Percentiles rank a stretch among this genome's conserved stretches.
Evolutionary conservation across 2,329 filamentous ascomycete genomes (phyloP).

Genomic region (Trichoderma sp.): DNA sequence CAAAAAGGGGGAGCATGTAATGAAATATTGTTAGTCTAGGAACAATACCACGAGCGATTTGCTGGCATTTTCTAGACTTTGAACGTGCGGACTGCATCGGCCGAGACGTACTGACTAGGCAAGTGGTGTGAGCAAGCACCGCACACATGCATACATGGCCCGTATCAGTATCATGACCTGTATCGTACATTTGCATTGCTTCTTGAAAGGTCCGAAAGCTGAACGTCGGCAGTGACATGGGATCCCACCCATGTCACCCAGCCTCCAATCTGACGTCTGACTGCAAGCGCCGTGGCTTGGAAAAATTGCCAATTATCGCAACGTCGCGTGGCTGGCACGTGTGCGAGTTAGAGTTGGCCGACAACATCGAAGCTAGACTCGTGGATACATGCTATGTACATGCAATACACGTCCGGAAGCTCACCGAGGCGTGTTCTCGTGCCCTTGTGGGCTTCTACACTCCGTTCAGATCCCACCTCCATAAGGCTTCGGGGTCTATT

Average conservation of each 20-base stretch:
- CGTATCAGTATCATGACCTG: not conserved
- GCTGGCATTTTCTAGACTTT: not conserved
- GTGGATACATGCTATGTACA: not conserved
- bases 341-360: not conserved
- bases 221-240: not conserved
- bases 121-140: not conserved
- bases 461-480: not conserved
- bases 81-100: not conserved
- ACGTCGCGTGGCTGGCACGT: not conserved
- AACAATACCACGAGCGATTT: not conserved
- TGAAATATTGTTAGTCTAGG: slow-evolving; percentile 2
- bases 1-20: not conserved
- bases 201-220: not conserved
- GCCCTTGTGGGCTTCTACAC: not conserved
- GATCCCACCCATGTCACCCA: not conserved
- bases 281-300: not conserved
- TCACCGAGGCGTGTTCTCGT: not conserved
- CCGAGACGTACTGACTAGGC: not conserved
- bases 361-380: not conserved
- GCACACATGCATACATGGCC: not conserved
- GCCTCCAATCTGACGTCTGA: not conserved
- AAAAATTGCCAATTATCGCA: not conserved
- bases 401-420: not conserved
- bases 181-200: slow-evolving; percentile 4
- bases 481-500: not conserved